Conservation (phyloP, 2,329 filamentous ascomycete genomes). For the Epichloe sp. region DNA sequence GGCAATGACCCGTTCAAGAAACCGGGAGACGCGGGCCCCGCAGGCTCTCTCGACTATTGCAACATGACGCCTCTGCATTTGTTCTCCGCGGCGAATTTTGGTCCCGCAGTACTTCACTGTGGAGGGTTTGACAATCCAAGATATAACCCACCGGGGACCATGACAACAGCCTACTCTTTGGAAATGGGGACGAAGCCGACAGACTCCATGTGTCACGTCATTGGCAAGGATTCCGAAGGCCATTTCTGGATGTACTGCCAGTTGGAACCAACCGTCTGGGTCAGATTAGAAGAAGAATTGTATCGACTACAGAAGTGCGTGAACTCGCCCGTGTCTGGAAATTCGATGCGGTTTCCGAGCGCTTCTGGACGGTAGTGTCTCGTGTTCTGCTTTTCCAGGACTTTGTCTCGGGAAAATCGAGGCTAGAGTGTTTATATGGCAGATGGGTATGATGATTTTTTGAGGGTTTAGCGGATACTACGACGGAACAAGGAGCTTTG, state of each 20-base stretch:
- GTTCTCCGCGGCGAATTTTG: slow-evolving; percentile 4
- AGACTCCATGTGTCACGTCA: slow-evolving; percentile 1
- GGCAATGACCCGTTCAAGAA: neutral
- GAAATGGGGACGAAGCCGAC: neutral
- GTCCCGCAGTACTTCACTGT: slow-evolving; percentile 2
- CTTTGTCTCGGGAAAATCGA: no score
- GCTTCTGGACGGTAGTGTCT: no score
- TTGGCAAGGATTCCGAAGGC: slow-evolving; percentile 4
- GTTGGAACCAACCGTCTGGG: slow-evolving; percentile 6
- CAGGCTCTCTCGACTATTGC: neutral
- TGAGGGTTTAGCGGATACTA: no score
- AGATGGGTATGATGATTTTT: no score
- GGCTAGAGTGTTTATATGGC: no score
- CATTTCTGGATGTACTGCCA: slow-evolving; percentile 7
- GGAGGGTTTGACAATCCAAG: neutral
- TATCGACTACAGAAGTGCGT: slow-evolving; percentile 5
- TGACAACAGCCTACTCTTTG: slow-evolving; percentile 3
- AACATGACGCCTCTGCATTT: slow-evolving; percentile 4
- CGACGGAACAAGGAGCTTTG: no score
- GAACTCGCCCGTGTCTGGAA: slow-evolving; percentile 5
- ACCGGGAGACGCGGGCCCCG: neutral
- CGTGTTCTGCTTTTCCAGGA: no score
- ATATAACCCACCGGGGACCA: slow-evolving; percentile 5
- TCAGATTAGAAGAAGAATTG: slow-evolving; percentile 6
- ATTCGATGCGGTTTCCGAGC: neutral